Evolutionary conservation across 192 early-diverging fungal species (phyloP).

Genomic region (Umbelopsis sp.): DNA sequence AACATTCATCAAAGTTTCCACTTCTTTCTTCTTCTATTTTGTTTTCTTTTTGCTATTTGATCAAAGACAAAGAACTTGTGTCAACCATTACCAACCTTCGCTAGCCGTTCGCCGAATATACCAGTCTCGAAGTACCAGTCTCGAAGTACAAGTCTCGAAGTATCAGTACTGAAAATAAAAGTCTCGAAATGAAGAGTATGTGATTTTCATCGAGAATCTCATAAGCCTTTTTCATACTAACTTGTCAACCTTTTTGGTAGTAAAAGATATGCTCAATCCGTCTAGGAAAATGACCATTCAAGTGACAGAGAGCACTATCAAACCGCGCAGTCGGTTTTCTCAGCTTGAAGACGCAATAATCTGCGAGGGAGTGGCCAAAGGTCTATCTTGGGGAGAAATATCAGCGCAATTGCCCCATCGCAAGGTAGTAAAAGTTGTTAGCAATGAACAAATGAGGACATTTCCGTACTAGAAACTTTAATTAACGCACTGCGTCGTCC

Average conservation of each 20-base stretch:
- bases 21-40: neutral
- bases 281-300: conserved; percentile 10
- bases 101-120: no score
- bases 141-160: no score
- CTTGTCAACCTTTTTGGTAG: neutral
- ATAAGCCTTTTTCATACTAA: neutral
- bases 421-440: conserved; percentile 5
- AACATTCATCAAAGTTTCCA: no score
- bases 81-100: neutral
- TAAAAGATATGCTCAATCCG: conserved; percentile 22
- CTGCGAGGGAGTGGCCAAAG: conserved; percentile 41
- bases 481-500: no score
- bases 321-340: conserved; percentile 41
- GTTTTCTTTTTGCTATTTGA: neutral
- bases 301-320: conserved; percentile 10
- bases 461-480: no score
- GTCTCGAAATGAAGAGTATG: conserved; percentile 6
- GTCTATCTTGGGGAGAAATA: conserved; percentile 41
- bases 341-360: conserved; percentile 37
- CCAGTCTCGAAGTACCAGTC: no score
- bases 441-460: neutral
- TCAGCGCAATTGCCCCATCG: conserved; percentile 38
- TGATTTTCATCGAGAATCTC: neutral
- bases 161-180: no score
- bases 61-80: no score